Conservation (phyloP, 441 rosid genomes). For the Euphorbia schlechtendalii region DNA sequence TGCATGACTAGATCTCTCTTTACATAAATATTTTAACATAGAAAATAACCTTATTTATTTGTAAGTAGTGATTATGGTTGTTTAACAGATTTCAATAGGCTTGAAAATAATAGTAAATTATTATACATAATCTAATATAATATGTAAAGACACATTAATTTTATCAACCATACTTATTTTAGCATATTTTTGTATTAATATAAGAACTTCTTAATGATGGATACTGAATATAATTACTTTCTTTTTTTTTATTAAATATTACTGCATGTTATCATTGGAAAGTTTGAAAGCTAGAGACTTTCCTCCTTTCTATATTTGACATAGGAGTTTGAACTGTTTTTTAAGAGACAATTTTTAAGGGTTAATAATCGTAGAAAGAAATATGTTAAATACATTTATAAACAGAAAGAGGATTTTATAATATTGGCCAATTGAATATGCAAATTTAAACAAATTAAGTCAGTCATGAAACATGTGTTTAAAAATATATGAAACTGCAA, state of each 20-base stretch:
- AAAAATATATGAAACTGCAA: background rate
- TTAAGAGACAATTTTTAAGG: background rate
- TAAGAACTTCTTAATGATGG: background rate
- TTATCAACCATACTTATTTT: background rate
- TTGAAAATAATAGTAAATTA: background rate
- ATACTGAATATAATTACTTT: background rate
- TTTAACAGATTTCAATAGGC: background rate
- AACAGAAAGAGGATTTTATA: background rate
- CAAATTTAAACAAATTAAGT: background rate
- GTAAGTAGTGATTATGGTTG: background rate
- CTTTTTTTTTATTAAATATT: background rate
- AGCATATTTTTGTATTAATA: background rate
- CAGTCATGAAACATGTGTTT: background rate
- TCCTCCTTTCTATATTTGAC: conserved; percentile 1
- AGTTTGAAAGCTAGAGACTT: conserved; percentile 1
- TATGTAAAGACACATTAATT: background rate
- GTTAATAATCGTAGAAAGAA: too few relatives aligned
- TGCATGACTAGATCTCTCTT: background rate
- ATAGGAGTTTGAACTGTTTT: background rate
- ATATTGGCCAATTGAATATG: background rate
- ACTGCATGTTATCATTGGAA: background rate
- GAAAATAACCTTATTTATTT: background rate
- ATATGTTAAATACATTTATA: too few relatives aligned
- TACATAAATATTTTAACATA: background rate
- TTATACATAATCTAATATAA: background rate